Evolutionary conservation across 495 filamentous ascomycete species (phyloP), one percentile per base, ranked within the genome.

Genomic region (Mytilinidion resinicola): DNA sequence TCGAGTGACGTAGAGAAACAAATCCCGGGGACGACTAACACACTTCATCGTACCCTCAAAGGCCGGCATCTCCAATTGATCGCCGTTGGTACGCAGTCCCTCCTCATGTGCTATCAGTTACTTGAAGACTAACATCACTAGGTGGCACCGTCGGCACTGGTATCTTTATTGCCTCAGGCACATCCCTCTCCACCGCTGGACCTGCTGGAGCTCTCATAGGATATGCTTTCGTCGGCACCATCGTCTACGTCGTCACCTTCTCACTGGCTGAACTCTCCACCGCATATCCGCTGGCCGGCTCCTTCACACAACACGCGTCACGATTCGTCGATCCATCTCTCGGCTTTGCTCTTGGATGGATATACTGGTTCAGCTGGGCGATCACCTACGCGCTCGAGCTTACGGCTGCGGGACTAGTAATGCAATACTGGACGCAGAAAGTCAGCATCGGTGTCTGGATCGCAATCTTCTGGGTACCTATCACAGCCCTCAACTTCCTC

Each of bases 51-150:
- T 36, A 72, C 72, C 43, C 62, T 84, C 39, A 73, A 80, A 61
- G 70, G 73, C 43, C 77, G 85, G 33, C 85, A 89, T 63, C 81
- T 88, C 78, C 85, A 88, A 57, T 87, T 89, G 82, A 87, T 88
- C 70, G 86, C 85, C 50, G 85, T 89, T 62, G 85, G 83, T 80
- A 67, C 51, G 61, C 44, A n/a, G 33, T 47, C 52, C 11, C 33
- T 33, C 9, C 9, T 10, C 33, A 30, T 19, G 9, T 4, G 17
- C 41, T 15, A 1, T 9, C n/a, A 20, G 4, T 38, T 0, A 8
- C 4, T 11, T 20, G 12, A 12, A 11, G 3, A 15, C 55, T 62
- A 41, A 60, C 19, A 4, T 21, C 25, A 20, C 17, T 7, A 77
- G 76, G 78, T 41, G 63, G 63, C 11, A 64, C 64, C 17, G 54